Base-by-base conservation (phyloP, 2,329 filamentous ascomycete species). In the Rutstroemia sydowiana region DNA sequence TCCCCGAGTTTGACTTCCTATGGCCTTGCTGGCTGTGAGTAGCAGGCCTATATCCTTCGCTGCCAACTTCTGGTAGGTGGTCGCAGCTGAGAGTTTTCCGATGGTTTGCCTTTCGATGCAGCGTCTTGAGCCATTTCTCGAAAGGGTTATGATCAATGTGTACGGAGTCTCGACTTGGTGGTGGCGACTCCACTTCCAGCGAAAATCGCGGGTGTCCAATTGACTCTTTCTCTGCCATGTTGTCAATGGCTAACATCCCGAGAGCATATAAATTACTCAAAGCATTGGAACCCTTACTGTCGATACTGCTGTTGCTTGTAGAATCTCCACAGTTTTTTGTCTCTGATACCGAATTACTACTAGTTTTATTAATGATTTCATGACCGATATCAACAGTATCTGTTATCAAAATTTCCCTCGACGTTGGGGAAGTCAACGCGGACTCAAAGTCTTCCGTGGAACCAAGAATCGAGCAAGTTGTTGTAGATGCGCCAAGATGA, bases 121-220 rank as follows among this genome's bases (percentile, higher is more conserved):
- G 69, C 4, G 78, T 85, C 57, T 74, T 84, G 69, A 91, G 79
- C 86, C 87, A 92, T 65, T 79, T 84, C 42, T 79, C 76, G 61
- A 92, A 89, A 2, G 83, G 81, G 5, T 61, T 55, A 13, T 46
- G 36, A 13, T 57, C 57, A 16, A 53, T 42, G 9, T 53, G 54
- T 16, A 54, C 18, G 11, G 52, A 54, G 9, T 41, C 45, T 43
- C 57, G 56, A 21, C n/a, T 44, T 41, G 26, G 55, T 45, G 45
- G 52, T 37, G 14, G n/a, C 23, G 21, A 59, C 53, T 4, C 39
- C 30, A 41, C 34, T 11, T 65, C 65, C 11, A 66, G 44, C 18
- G 58, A 59, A 43, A 67, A 66, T 31, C 63, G 41, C 26, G 1
- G 44, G 21, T 42, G 21, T 11, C 37, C 21, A 21, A 51, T 37